Evolutionary conservation across 2,329 filamentous ascomycete species (phyloP), one percentile per base, ranked within the genome.

Genomic region (Westerdykella ornata): DNA sequence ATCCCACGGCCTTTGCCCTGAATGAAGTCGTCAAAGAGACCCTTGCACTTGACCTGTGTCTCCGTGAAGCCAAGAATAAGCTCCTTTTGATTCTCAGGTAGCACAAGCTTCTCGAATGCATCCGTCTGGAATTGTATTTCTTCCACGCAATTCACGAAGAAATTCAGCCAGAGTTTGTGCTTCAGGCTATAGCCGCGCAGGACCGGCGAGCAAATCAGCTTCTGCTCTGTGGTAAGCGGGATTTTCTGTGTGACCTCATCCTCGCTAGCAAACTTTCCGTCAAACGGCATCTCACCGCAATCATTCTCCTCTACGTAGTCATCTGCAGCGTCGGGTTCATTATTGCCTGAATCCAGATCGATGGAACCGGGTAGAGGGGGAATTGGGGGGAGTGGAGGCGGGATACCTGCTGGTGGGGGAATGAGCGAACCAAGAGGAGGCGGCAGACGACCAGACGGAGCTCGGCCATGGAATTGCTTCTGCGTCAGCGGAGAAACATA

Each of bases 1-100:
- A 76, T 68, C 8, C 74, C 73, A 13, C 66, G 65, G 11, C 74
- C 75, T 49, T 77, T 77, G 20, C 72, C 73, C 19, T 69, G 63
- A 18, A 57, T 54, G 1, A 57, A 47, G 28, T 57, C 54, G 33
- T 57, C 54, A 31, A 57, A 57, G 2, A 46, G 43, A 9, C 53
- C 50, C 22, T 50, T 48, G 40, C 54, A 51, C 42, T 54, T 51
- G 8, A 47, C 47, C 36, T 62, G 58, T 3, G 54, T 56, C 33
- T 60, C 48, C 0, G 57, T 57, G 44, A 62, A 62, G 18, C 53
- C 57, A 7, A 62, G 52, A 30, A 62, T 60, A 4, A 61, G 51
- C 31, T 62, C 58, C 28, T 62, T 62, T 37, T 62, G 56, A 35
- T 59, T 51, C 14, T 54, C 47, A 1, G 57, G 58, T 12, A 57